phyloP scores from a whole-genome alignment of 2,329 filamentous ascomycete species.

The Zasmidium angulare region DNA sequence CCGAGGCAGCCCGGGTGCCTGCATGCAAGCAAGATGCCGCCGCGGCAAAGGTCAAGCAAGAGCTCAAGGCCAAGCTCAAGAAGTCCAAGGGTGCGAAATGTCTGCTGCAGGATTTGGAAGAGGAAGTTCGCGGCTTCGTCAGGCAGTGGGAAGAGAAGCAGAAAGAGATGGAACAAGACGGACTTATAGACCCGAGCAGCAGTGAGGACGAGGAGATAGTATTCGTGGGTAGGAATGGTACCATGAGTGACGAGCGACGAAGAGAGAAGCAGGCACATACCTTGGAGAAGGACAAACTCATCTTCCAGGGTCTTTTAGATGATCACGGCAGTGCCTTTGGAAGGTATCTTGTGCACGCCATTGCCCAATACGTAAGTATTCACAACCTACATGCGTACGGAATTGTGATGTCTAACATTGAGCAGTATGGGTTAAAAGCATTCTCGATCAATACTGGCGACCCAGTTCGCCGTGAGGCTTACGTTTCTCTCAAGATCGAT shows the following conservation, averaged over 20 bases:
- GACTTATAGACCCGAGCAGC: constrained; percentile 48
- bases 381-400: background rate
- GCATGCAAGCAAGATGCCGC: constrained; percentile 49
- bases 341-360: constrained; percentile 89
- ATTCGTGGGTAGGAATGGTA: constrained; percentile 71
- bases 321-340: constrained; percentile 79
- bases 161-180: constrained; percentile 47
- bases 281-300: constrained; percentile 63
- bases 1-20: constrained; percentile 48
- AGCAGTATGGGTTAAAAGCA: constrained; percentile 74
- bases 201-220: constrained; percentile 89
- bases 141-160: constrained; percentile 57
- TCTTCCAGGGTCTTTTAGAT: constrained; percentile 77
- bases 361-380: constrained; percentile 67
- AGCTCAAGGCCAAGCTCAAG: constrained; percentile 79
- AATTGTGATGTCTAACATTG: constrained; percentile 1
- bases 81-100: constrained; percentile 72
- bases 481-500: constrained; percentile 68
- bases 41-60: constrained; percentile 66
- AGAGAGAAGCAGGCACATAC: constrained; percentile 54
- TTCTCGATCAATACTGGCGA: constrained; percentile 73
- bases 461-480: constrained; percentile 74
- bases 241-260: constrained; percentile 60
- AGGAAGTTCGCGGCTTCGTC: constrained; percentile 77
- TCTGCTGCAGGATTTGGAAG: constrained; percentile 80